phyloP scores from a whole-genome alignment of 23 red algal genomes.

The Pyropia yezoensis region DNA sequence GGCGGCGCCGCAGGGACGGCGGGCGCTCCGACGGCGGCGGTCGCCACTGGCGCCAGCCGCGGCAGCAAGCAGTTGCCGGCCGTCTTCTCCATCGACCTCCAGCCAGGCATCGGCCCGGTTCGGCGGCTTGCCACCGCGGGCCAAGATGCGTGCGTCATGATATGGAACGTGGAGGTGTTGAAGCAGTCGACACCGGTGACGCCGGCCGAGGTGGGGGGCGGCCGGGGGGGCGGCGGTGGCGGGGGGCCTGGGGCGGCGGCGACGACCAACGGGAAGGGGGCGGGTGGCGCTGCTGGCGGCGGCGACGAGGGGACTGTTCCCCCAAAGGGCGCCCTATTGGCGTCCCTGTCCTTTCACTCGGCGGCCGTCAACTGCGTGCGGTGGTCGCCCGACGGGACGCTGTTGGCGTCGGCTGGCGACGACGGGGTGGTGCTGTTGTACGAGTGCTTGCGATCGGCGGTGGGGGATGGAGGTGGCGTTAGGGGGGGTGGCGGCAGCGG shows the following conservation, averaged over 20 bases:
- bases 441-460: background rate
- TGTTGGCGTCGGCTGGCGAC: constrained; percentile 84
- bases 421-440: constrained; percentile 81
- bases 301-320: constrained; percentile 6
- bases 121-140: constrained; percentile 82
- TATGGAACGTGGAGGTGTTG: constrained; percentile 71
- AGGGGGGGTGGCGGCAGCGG: too few relatives aligned
- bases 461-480: background rate
- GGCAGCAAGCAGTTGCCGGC: background rate
- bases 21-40: background rate
- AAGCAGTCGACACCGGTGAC: constrained; percentile 5
- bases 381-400: constrained; percentile 54
- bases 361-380: constrained; percentile 85
- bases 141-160: constrained; percentile 77
- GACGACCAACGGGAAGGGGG: constrained; percentile 2
- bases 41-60: background rate
- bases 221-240: background rate
- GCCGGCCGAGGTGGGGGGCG: constrained; percentile 3
- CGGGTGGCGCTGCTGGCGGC: constrained; percentile 6
- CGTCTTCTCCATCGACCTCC: constrained; percentile 73
- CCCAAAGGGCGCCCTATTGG: constrained; percentile 59
- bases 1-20: background rate
- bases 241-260: background rate
- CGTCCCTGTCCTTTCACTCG: constrained; percentile 52
- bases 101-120: constrained; percentile 18